These are phyloP conservation scores for Pulveroboletus frians DNA, from an alignment of 768 basidiomycete genomes.

Conservation along the genomic window DNA sequence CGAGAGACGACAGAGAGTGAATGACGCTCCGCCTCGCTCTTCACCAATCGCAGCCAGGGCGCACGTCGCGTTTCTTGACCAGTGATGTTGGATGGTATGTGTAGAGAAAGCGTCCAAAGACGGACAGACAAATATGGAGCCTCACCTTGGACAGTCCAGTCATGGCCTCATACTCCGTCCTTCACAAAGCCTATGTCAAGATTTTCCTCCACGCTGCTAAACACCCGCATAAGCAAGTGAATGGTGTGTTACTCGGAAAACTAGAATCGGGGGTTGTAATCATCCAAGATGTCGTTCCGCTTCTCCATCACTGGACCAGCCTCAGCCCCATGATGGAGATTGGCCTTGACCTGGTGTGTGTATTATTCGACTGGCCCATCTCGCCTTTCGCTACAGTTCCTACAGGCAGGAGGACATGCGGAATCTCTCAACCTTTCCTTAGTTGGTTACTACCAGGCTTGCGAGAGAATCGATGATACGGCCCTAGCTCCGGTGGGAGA, in stretches of 20 bases:
- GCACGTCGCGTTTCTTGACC: conserved; percentile 27
- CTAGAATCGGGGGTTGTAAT: conserved; percentile 35
- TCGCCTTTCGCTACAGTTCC: neutral
- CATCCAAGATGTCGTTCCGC: conserved; percentile 64
- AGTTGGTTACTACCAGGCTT: conserved; percentile 76
- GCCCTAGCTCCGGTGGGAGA: conserved; percentile 63
- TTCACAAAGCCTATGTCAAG: conserved; percentile 63
- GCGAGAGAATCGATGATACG: conserved; percentile 55
- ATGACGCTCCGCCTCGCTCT: too few relatives aligned
- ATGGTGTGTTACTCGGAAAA: conserved; percentile 72
- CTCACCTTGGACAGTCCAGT: neutral
- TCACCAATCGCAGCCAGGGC: too few relatives aligned
- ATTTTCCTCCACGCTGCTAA: conserved; percentile 76
- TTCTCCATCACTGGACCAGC: conserved; percentile 82
- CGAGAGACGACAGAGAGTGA: too few relatives aligned
- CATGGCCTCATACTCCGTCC: conserved; percentile 47
- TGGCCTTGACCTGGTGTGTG: conserved; percentile 66
- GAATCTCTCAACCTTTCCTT: conserved; percentile 46
- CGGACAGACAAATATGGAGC: neutral
- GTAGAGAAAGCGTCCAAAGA: too few relatives aligned
- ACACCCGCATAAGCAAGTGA: conserved; percentile 68
- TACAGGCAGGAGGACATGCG: conserved; percentile 57
- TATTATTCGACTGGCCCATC: neutral
- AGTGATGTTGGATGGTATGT: neutral
- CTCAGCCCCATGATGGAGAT: conserved; percentile 85